Evolutionary conservation across 805 yeast genomes (phyloP).

Genomic region (Zygosaccharomyces bisporus): DNA sequence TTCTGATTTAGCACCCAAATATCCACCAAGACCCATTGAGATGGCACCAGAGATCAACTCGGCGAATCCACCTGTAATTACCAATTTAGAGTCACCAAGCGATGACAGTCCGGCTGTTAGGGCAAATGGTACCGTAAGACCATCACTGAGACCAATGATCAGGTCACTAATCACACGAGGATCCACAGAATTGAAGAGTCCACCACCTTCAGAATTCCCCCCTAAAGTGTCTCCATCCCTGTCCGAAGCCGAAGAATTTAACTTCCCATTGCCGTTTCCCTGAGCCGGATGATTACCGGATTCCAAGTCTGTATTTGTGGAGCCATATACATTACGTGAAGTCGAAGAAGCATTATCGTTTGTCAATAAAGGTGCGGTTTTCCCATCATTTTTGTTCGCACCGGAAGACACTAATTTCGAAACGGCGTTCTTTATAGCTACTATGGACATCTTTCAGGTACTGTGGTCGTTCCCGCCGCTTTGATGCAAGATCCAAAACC

Average conservation of each 20-base stretch:
- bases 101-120: slow-evolving; percentile 93
- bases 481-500: not conserved
- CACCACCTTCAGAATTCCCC: slow-evolving; percentile 8
- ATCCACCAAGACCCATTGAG: slow-evolving; percentile 97
- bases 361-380: slow-evolving; percentile 20
- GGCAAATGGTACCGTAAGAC: slow-evolving; percentile 98
- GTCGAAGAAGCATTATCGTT: slow-evolving; percentile 14
- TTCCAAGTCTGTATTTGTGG: slow-evolving; percentile 19
- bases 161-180: slow-evolving; percentile 94
- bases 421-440: slow-evolving; percentile 32
- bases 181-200: slow-evolving; percentile 55
- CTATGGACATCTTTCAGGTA: slow-evolving; percentile 29
- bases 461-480: not conserved
- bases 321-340: slow-evolving; percentile 19
- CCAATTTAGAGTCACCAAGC: slow-evolving; percentile 83
- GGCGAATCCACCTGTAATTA: slow-evolving; percentile 96
- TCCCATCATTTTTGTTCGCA: slow-evolving; percentile 10
- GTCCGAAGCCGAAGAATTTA: slow-evolving; percentile 2
- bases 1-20: slow-evolving; percentile 89
- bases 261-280: not conserved
- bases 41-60: slow-evolving; percentile 96
- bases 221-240: slow-evolving; percentile 2
- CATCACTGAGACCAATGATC: slow-evolving; percentile 92
- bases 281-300: slow-evolving; percentile 8
- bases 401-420: slow-evolving; percentile 16